phyloP scores from a whole-genome alignment of 2,329 filamentous ascomycete species.

The Daldinia sp. region DNA sequence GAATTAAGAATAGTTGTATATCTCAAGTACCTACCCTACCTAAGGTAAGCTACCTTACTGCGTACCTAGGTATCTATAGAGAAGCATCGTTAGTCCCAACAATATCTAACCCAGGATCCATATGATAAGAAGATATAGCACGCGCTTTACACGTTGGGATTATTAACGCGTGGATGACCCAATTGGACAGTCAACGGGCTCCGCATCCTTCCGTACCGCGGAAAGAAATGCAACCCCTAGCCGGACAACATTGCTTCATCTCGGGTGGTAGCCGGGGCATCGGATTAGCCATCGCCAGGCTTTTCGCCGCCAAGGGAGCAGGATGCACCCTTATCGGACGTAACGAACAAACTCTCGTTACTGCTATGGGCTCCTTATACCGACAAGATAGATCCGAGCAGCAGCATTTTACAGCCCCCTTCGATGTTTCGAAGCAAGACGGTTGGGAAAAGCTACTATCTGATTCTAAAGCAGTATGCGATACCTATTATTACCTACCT shows the following conservation, averaged over 20 bases:
- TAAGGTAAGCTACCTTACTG: too few relatives aligned
- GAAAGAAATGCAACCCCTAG: conserved; percentile 44
- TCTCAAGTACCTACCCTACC: too few relatives aligned
- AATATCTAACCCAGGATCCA: too few relatives aligned
- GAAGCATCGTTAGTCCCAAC: background rate
- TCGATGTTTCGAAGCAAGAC: conserved; percentile 35
- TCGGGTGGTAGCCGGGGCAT: conserved; percentile 77
- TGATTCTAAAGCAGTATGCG: conserved; percentile 21
- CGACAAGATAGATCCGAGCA: conserved; percentile 28
- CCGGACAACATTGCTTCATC: conserved; percentile 64
- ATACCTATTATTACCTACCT: background rate
- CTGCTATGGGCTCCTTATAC: conserved; percentile 48
- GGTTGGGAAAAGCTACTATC: conserved; percentile 35
- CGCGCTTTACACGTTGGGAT: too few relatives aligned
- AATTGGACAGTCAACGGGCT: background rate
- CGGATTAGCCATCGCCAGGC: conserved; percentile 70
- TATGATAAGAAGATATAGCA: too few relatives aligned
- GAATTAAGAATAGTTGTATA: background rate
- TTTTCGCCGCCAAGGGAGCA: conserved; percentile 71
- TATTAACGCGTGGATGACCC: background rate
- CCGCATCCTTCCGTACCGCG: background rate
- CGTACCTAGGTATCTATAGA: background rate
- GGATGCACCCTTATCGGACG: conserved; percentile 69
- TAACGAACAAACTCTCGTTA: conserved; percentile 54
- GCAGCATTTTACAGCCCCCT: conserved; percentile 24